phyloP scores from a whole-genome alignment of 108 stramenopile genomes.

The Schizochytrium sp. region DNA sequence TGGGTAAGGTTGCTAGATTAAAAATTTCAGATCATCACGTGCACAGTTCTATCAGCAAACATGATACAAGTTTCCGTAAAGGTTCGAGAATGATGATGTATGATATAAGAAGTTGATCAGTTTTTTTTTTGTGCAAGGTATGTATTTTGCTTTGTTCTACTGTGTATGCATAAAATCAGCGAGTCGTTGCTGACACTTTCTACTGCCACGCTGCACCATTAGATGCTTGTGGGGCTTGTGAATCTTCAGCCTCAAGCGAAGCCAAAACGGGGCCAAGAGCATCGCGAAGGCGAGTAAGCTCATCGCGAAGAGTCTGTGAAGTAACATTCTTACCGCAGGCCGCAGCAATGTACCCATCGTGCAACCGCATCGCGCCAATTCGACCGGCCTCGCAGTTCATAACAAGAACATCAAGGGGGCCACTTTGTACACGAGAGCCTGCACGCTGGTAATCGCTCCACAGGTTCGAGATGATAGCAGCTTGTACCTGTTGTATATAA shows the following conservation, averaged over 20 bases:
- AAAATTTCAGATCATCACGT: too few species aligned
- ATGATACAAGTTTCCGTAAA: too few species aligned
- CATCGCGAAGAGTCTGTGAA: background rate
- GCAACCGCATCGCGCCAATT: constrained; percentile 24
- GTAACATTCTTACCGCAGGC: background rate
- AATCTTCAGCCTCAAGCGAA: background rate
- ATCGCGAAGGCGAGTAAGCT: constrained; percentile 16
- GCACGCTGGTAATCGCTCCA: constrained; percentile 43
- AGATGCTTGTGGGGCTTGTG: too few species aligned
- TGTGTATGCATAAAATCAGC: too few species aligned
- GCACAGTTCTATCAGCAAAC: too few species aligned
- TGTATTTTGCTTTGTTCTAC: too few species aligned
- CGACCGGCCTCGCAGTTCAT: constrained; percentile 37
- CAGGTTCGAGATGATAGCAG: constrained; percentile 53
- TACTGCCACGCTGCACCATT: too few species aligned
- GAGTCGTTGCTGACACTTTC: too few species aligned
- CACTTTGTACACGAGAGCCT: constrained; percentile 25
- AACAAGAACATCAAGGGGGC: constrained; percentile 3
- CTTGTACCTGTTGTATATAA: background rate
- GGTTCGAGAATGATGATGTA: too few species aligned
- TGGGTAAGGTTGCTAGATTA: too few species aligned
- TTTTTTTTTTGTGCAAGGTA: too few species aligned
- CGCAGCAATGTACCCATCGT: background rate
- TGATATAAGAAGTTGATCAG: too few species aligned
- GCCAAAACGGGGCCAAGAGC: background rate